Base-by-base conservation (phyloP, 768 basidiomycete species). In the Podaxis sp. region DNA sequence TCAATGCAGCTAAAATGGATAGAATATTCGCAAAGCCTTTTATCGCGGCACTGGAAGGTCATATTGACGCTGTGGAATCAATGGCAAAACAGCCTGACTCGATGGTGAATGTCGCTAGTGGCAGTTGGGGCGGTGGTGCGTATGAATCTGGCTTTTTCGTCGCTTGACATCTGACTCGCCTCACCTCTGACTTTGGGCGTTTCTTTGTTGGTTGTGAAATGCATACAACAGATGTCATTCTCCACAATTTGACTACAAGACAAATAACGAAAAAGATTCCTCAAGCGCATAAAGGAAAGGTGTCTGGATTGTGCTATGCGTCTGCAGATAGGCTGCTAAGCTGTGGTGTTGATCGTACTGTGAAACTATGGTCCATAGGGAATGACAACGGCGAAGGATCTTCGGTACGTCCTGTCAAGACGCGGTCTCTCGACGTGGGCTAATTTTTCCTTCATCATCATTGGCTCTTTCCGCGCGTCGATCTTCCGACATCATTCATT, bases 11-110 rank as follows among this genome's bases (percentile, higher is more conserved):
- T 13, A 99, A 99, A 78, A 92, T 99, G 83, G 96, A 99, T 56
- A 82, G 93, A 63, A 93, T 99, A 78, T 98, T 99, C 71, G 89
- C 97, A n/a, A 98, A 97, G 69, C 97, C 97, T 0, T 99, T 99
- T 69, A 81, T 99, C 15, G 93, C 86, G 40, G 83, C 87, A 57
- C 73, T 99, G 54, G 96, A 97, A 64, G 97, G 97, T 1, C 97
- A 99, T 73, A 81, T 91, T 41, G 96, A 98, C 72, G 94, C 95
- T 17, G 89, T 98, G n/a, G 96, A 97, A 75, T 86, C 87, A 20
- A 77, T 98, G 63, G 84, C 84, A 15, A 87, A 85, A 67, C 89
- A 87, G 65, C 87, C 88, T 20, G 85, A 87, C 17, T 85, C 90
- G 1, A 77, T 97, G 24, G 87, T 86, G 17, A 82, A 87, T 28